Evolutionary conservation across 1,284 basidiomycete genomes (phyloP), one percentile per base, ranked within the genome.

Genomic region (Malassezia psittaci): DNA sequence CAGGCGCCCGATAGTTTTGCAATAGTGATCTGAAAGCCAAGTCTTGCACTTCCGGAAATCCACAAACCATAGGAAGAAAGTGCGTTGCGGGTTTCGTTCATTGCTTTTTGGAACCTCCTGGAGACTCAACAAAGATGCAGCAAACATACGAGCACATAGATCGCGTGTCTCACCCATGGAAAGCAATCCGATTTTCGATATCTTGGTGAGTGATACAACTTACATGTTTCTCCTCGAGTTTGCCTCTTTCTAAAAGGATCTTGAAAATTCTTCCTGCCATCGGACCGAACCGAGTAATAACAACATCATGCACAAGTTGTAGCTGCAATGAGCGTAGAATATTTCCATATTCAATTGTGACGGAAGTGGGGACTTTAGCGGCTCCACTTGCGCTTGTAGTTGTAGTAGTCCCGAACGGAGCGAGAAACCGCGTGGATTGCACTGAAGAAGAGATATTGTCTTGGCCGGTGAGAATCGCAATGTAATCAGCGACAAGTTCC

Each of bases 201-300:
- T 86, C 88, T 93, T 63, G n/a, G 43, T 15, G 36, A 12, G 52
- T 40, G 35, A 43, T 51, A 12, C 0, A 5, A 77, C 81, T 56
- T 56, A 88, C 88, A 78, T 90, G 88, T 72, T 93, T 91, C 76
- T 96, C 93, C 60, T 91, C 88, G 78, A 93, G 84, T 77, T 94
- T 94, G n/a, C 88, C 89, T n/a, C 84, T 85, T 52, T 86, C 83
- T 48, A 88, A 76, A 32, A 98, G 77, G 18, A 96, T 79, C 48
- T 86, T 81, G 59, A 96, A 78, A 50, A 96, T 85, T 36, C 91
- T 81, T 2, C 90, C 84, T 12, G 87, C 90, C 41, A 85, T 83
- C 15, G 84, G 79, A n/a, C 90, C 90, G 69, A 90, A 85, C 63
- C 85, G 83, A 65, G 91, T 87, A 63, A 85, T 79, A 36, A 91